Percentiles rank a stretch among this genome's conserved stretches.
phyloP scores from a whole-genome alignment of 75 land plant genomes.

The Selaginella tamariscina region DNA sequence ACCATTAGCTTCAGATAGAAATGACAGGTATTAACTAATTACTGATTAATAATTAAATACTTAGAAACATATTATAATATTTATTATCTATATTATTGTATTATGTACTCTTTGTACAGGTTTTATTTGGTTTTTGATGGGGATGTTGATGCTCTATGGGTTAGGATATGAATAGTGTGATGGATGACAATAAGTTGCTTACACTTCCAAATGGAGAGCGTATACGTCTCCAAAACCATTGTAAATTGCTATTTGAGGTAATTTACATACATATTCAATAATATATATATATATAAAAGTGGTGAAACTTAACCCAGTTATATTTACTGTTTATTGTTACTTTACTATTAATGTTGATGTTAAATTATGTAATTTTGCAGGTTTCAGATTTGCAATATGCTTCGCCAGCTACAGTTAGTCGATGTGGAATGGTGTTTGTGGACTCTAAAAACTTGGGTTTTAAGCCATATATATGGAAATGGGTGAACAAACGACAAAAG shows the following conservation, averaged over 20 bases:
- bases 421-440: conserved; percentile 39
- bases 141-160: conserved; percentile 32
- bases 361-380: conserved; percentile 4
- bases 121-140: conserved; percentile 31
- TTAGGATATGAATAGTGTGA: conserved; percentile 35
- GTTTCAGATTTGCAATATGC: conserved; percentile 31
- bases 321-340: too few relatives aligned
- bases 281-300: too few relatives aligned
- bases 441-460: conserved; percentile 31
- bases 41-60: too few relatives aligned
- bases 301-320: too few relatives aligned
- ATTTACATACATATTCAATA: too few relatives aligned
- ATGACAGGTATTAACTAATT: too few relatives aligned
- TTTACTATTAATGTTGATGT: not conserved
- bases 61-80: too few relatives aligned
- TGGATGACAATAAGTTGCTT: conserved; percentile 33
- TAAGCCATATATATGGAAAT: conserved; percentile 24
- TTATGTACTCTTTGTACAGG: too few relatives aligned
- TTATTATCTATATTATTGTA: too few relatives aligned
- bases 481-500: conserved; percentile 24
- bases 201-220: conserved; percentile 36
- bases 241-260: conserved; percentile 29
- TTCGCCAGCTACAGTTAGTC: conserved; percentile 31
- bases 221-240: conserved; percentile 30
- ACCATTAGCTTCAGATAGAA: conserved; percentile 16